Percentiles rank a stretch among this genome's conserved stretches.
Evolutionary conservation across 176 grass and related monocot genomes (phyloP).

Genomic region (Bothriochloa decipiens): DNA sequence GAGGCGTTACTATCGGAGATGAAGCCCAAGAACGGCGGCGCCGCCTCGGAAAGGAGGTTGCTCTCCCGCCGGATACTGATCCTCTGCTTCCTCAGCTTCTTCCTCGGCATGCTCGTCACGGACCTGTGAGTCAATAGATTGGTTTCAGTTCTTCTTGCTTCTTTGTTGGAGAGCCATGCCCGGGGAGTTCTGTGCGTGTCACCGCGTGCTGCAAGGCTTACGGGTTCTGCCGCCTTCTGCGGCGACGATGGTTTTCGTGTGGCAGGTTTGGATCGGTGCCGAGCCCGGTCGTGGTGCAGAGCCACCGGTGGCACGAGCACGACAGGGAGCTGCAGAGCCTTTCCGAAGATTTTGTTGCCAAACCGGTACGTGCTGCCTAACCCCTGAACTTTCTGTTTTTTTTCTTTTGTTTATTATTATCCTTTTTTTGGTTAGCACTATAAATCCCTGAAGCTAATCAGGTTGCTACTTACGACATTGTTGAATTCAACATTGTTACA

Average conservation of each 20-base stretch:
- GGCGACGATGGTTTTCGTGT: background rate
- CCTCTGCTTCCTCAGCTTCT: slow-evolving; percentile 74
- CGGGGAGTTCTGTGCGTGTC: background rate
- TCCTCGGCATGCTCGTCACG: slow-evolving; percentile 72
- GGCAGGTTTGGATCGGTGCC: slow-evolving; percentile 57
- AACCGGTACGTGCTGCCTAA: slow-evolving; percentile 31
- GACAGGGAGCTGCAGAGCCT: slow-evolving; percentile 40
- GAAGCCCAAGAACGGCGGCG: slow-evolving; percentile 59
- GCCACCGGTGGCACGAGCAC: slow-evolving; percentile 38
- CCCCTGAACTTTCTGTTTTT: background rate
- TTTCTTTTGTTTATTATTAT: background rate
- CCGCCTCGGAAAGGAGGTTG: slow-evolving; percentile 49
- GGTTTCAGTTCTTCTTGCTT: slow-evolving; percentile 5
- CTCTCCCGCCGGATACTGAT: slow-evolving; percentile 58
- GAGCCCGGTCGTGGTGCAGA: slow-evolving; percentile 34
- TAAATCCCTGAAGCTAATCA: background rate
- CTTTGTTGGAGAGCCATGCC: too few species aligned
- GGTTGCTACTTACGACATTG: background rate
- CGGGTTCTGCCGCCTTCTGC: background rate
- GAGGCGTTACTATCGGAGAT: slow-evolving; percentile 34
- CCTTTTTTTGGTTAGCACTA: background rate
- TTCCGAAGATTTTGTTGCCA: slow-evolving; percentile 45
- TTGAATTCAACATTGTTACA: background rate
- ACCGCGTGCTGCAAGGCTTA: background rate
- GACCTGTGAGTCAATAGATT: slow-evolving; percentile 58